Evolutionary conservation across 306 rosid genomes (phyloP).

Genomic region (Begonia masoniana): DNA sequence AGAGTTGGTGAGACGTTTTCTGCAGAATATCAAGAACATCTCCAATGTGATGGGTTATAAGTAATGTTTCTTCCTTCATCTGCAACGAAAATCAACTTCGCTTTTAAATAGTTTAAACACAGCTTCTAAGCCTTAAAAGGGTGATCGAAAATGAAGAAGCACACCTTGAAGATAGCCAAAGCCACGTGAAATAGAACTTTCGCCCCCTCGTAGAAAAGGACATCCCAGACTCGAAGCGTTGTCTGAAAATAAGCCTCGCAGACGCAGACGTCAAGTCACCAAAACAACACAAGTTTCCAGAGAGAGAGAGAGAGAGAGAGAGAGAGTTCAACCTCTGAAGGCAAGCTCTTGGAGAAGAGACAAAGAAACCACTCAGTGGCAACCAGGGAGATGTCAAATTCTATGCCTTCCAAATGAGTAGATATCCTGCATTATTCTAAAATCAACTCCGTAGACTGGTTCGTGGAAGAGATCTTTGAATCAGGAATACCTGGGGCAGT

Average conservation of each 20-base stretch:
- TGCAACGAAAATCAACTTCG: constrained; percentile 22
- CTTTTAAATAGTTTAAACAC: background rate
- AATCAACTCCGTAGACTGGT: background rate
- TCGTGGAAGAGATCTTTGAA: background rate
- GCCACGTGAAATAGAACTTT: constrained; percentile 85
- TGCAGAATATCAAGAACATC: constrained; percentile 81
- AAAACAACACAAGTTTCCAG: background rate
- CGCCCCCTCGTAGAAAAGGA: constrained; percentile 93
- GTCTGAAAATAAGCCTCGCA: constrained; percentile 32
- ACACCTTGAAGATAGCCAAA: constrained; percentile 90
- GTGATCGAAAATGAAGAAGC: no score
- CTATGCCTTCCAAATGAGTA: constrained; percentile 71
- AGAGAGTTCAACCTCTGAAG: constrained; percentile 66
- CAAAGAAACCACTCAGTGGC: constrained; percentile 98
- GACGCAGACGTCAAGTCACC: constrained; percentile 8
- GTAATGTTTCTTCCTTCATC: constrained; percentile 89
- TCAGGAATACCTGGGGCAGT: constrained; percentile 70
- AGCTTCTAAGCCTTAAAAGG: background rate
- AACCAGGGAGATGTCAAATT: constrained; percentile 93
- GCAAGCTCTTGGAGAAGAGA: constrained; percentile 86
- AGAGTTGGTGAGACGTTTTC: constrained; percentile 72
- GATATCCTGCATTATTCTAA: constrained; percentile 52
- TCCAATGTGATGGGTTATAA: constrained; percentile 74
- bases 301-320: background rate
- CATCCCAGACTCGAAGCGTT: constrained; percentile 91